These are phyloP conservation scores for Aciculosporium take DNA, from an alignment of 2,329 filamentous ascomycete genomes.

Conservation along the genomic window DNA sequence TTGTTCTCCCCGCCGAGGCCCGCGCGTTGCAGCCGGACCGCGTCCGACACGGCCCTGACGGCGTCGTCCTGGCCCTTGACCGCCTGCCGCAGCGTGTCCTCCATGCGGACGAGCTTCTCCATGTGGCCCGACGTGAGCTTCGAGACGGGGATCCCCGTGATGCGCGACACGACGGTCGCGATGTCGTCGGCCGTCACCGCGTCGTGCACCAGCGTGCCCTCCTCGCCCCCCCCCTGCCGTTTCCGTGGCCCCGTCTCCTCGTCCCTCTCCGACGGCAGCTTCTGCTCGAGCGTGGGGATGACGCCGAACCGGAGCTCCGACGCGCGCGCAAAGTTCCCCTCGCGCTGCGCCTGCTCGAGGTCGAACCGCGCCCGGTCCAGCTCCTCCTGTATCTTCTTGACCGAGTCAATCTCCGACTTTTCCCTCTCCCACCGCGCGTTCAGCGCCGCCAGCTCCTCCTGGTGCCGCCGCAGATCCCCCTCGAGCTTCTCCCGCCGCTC, in stretches of 20 bases:
- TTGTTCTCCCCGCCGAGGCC: conserved; percentile 84
- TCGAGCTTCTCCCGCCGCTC: conserved; percentile 82
- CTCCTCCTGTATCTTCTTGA: conserved; percentile 80
- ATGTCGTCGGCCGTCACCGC: conserved; percentile 94
- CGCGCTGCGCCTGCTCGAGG: conserved; percentile 72
- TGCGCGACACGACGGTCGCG: conserved; percentile 74
- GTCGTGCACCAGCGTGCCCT: conserved; percentile 66
- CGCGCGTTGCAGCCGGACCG: conserved; percentile 84
- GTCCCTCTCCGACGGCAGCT: conserved; percentile 62
- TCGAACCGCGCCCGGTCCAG: conserved; percentile 75
- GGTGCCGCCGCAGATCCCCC: conserved; percentile 56
- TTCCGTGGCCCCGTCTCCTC: conserved; percentile 11
- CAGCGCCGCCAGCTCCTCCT: conserved; percentile 60
- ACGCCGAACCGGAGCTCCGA: conserved; percentile 79
- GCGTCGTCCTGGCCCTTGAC: conserved; percentile 92
- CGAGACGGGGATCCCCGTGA: conserved; percentile 82
- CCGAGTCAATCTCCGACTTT: conserved; percentile 65
- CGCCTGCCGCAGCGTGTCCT: conserved; percentile 69
- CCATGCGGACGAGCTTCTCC: conserved; percentile 92
- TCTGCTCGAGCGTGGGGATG: conserved; percentile 68
- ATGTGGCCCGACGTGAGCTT: conserved; percentile 90
- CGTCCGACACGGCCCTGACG: conserved; percentile 77
- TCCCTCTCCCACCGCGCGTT: conserved; percentile 86
- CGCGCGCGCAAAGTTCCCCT: conserved; percentile 80
- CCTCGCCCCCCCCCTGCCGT: conserved; percentile 18